These are phyloP conservation scores for Misopates orontium DNA, from an alignment of 257 asterid genomes.

Conservation along the genomic window DNA sequence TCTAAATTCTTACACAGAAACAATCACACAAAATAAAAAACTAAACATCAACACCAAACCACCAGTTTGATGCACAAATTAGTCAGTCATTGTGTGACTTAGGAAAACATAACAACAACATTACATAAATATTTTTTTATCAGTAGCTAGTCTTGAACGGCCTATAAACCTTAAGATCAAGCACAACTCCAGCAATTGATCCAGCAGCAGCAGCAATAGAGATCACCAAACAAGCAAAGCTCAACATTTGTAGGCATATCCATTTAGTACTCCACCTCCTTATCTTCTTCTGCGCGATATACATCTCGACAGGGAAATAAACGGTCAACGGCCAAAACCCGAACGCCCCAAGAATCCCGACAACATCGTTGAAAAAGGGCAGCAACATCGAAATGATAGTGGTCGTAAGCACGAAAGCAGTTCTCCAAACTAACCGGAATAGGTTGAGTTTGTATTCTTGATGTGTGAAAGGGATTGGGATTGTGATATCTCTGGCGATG, in stretches of 20 bases:
- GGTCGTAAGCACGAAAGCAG: conserved; percentile 37
- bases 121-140: not conserved
- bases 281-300: conserved; percentile 51
- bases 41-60: conserved; percentile 22
- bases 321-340: conserved; percentile 64
- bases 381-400: conserved; percentile 51
- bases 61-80: conserved; percentile 26
- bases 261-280: conserved; percentile 46
- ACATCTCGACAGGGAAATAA: conserved; percentile 60
- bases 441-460: conserved; percentile 31
- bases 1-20: conserved; percentile 4
- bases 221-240: conserved; percentile 38
- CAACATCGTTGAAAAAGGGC: conserved; percentile 57
- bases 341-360: conserved; percentile 53
- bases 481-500: conserved; percentile 26
- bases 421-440: conserved; percentile 50
- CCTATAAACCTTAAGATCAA: conserved; percentile 53
- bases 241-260: conserved; percentile 47
- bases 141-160: conserved; percentile 56
- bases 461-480: conserved; percentile 26
- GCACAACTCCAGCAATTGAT: conserved; percentile 51
- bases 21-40: conserved; percentile 14
- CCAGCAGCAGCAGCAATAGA: conserved; percentile 54
- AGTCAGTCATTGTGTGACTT: not conserved
- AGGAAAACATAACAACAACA: not conserved